Evolutionary conservation across 1,284 basidiomycete species (phyloP).

Genomic region (Austropuccinia psidii): DNA sequence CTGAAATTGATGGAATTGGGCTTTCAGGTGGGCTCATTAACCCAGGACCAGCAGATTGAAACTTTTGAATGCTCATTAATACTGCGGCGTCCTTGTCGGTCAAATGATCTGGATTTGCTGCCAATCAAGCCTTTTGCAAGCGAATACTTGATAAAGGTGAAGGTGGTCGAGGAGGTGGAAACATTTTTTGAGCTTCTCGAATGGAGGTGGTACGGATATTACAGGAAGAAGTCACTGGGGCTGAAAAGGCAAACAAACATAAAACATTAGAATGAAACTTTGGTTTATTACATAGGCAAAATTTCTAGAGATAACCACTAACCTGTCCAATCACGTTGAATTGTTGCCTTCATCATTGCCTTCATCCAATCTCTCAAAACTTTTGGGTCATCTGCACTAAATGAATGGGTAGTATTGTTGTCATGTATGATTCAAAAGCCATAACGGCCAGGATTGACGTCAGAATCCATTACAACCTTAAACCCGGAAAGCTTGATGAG

Average conservation of each 20-base stretch:
- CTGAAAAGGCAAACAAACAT: too few relatives aligned
- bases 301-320: too few relatives aligned
- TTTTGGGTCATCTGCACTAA: constrained; percentile 78
- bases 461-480: constrained; percentile 87
- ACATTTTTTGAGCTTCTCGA: constrained; percentile 89
- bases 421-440: constrained; percentile 93
- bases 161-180: constrained; percentile 85
- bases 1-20: constrained; percentile 41
- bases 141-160: constrained; percentile 79
- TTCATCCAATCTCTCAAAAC: constrained; percentile 97
- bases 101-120: constrained; percentile 82
- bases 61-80: constrained; percentile 43
- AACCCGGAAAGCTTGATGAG: constrained; percentile 88
- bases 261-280: too few relatives aligned
- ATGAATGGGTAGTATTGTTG: constrained; percentile 75
- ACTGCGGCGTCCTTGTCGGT: constrained; percentile 55
- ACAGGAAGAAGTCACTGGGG: constrained; percentile 89
- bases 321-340: constrained; percentile 83
- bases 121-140: constrained; percentile 74
- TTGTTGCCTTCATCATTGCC: constrained; percentile 97
- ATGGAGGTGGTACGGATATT: constrained; percentile 95
- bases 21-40: constrained; percentile 44
- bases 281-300: too few relatives aligned
- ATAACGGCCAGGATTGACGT: constrained; percentile 81
- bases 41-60: constrained; percentile 41